phyloP scores from a whole-genome alignment of 2,329 filamentous ascomycete genomes.

The Arthrinium puccinioides region DNA sequence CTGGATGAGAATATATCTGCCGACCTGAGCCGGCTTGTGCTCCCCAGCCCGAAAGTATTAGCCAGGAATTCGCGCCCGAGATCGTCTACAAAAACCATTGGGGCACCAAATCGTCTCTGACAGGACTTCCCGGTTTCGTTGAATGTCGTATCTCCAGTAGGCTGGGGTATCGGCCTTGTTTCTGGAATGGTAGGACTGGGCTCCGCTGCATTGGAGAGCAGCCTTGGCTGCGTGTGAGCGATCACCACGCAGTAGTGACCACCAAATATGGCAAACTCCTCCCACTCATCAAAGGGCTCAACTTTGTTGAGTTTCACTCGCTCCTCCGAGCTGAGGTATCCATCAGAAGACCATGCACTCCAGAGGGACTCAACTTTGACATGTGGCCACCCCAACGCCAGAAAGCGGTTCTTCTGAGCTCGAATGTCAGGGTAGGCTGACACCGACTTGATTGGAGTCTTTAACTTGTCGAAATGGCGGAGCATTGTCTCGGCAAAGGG shows the following conservation, averaged over 20 bases:
- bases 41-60: slow-evolving; percentile 36
- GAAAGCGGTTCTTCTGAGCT: slow-evolving; percentile 65
- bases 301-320: slow-evolving; percentile 57
- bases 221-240: slow-evolving; percentile 39
- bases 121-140: slow-evolving; percentile 30
- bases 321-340: slow-evolving; percentile 55
- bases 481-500: slow-evolving; percentile 87
- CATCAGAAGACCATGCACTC: slow-evolving; percentile 69
- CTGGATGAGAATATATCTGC: slow-evolving; percentile 39
- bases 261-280: slow-evolving; percentile 81
- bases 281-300: slow-evolving; percentile 93
- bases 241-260: slow-evolving; percentile 77
- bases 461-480: slow-evolving; percentile 72
- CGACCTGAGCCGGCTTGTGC: slow-evolving; percentile 37
- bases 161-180: slow-evolving; percentile 3
- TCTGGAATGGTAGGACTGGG: not conserved
- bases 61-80: slow-evolving; percentile 36
- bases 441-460: slow-evolving; percentile 70
- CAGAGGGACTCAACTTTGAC: slow-evolving; percentile 65
- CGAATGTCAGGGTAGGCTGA: slow-evolving; percentile 57
- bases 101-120: slow-evolving; percentile 54
- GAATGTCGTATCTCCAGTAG: slow-evolving; percentile 18
- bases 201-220: slow-evolving; percentile 1
- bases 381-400: slow-evolving; percentile 57
- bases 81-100: slow-evolving; percentile 32